Evolutionary conservation across 768 basidiomycete genomes (phyloP).

Genomic region (Grammothele lineata): DNA sequence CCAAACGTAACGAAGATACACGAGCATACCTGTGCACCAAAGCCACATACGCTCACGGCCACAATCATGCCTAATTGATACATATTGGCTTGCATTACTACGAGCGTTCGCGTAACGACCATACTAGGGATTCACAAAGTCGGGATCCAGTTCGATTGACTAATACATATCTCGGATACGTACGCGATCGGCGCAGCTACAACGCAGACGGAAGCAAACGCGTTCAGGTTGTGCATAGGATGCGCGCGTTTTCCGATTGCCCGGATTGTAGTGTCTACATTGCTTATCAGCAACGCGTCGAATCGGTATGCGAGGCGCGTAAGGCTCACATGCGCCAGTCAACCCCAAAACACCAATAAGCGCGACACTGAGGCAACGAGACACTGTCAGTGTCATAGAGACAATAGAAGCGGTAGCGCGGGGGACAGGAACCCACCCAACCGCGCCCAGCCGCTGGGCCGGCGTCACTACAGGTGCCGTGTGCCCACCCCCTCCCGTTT

Average conservation of each 20-base stretch:
- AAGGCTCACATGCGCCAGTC: conserved; percentile 61
- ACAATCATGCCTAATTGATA: no score
- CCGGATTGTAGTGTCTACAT: conserved; percentile 47
- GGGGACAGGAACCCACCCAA: conserved; percentile 52
- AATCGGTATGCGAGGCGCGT: no score
- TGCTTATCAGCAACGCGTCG: no score
- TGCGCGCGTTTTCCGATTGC: conserved; percentile 75
- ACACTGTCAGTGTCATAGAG: no score
- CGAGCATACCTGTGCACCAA: conserved; percentile 39
- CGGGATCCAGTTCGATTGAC: no score
- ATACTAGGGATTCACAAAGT: conserved; percentile 42
- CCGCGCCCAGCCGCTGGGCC: conserved; percentile 51
- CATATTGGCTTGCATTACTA: conserved; percentile 37
- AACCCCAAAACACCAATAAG: conserved; percentile 63
- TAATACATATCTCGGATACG: no score
- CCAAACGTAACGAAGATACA: no score
- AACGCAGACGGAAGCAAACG: conserved; percentile 58
- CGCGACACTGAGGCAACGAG: conserved; percentile 40
- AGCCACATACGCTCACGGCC: conserved; percentile 33
- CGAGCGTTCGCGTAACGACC: conserved; percentile 32
- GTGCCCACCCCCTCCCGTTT: background rate
- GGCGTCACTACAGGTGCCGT: conserved; percentile 18
- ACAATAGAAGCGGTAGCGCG: background rate
- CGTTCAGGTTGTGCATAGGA: conserved; percentile 65
- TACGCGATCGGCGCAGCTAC: conserved; percentile 33